These are phyloP conservation scores for Beauveria caledonica DNA, from an alignment of 2,329 filamentous ascomycete genomes.

Conservation along the genomic window DNA sequence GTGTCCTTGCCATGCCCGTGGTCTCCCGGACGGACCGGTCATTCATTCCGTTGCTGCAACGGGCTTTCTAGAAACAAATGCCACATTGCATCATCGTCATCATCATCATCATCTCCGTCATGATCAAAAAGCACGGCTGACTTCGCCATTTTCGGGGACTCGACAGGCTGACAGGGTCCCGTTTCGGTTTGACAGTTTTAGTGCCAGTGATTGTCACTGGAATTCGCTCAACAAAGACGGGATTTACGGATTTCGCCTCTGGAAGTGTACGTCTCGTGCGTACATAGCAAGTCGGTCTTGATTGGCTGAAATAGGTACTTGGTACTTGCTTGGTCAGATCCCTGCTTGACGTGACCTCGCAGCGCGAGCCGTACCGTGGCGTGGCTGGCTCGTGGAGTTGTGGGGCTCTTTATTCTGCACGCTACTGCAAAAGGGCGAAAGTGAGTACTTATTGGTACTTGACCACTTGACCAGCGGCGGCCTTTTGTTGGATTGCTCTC, in stretches of 20 bases:
- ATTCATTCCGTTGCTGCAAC: background rate
- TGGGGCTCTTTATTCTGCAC: background rate
- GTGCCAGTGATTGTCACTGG: background rate
- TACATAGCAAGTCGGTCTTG: too few relatives aligned
- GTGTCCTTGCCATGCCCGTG: background rate
- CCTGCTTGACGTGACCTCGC: background rate
- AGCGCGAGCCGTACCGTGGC: constrained; percentile 7
- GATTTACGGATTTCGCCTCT: background rate
- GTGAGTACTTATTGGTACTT: background rate
- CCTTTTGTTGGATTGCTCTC: background rate
- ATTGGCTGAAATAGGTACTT: too few relatives aligned
- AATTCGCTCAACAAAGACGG: background rate
- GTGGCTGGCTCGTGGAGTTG: constrained; percentile 3
- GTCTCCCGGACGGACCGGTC: constrained; percentile 2
- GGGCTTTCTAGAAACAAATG: constrained; percentile 5
- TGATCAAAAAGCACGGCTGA: background rate
- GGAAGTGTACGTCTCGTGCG: background rate
- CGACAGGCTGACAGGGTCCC: too few relatives aligned
- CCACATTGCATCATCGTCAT: constrained; percentile 5
- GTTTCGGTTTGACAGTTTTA: too few relatives aligned
- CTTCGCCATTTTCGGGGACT: too few relatives aligned
- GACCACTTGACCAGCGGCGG: too few relatives aligned
- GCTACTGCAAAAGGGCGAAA: background rate
- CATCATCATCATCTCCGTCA: too few relatives aligned
- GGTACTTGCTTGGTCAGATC: background rate